Percentiles rank a stretch among this genome's conserved stretches.
These are phyloP conservation scores for Talaromyces sp. DNA, from an alignment of 2,329 filamentous ascomycete genomes.

Conservation along the genomic window DNA sequence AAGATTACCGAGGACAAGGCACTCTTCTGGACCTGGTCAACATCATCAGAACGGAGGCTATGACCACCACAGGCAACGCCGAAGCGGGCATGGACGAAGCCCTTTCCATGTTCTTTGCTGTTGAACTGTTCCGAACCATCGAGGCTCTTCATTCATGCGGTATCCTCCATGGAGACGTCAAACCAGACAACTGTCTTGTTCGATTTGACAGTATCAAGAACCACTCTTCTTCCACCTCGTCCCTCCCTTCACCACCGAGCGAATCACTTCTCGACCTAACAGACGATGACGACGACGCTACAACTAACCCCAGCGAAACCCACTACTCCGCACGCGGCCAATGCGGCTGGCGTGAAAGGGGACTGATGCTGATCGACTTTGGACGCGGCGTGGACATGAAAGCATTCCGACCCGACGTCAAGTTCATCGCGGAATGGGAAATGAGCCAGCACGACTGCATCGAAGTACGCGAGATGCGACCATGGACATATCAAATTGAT, in stretches of 20 bases:
- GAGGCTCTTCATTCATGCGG: conserved; percentile 76
- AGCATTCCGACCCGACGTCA: conserved; percentile 67
- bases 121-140: conserved; percentile 84
- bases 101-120: conserved; percentile 88
- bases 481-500: conserved; percentile 97
- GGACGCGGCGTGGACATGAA: conserved; percentile 92
- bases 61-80: conserved; percentile 41
- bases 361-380: conserved; percentile 86
- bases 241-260: conserved; percentile 17
- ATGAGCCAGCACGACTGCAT: conserved; percentile 80
- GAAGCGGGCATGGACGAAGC: conserved; percentile 77
- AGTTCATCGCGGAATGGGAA: conserved; percentile 95
- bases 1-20: conserved; percentile 83
- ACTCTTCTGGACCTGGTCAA: conserved; percentile 95
- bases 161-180: conserved; percentile 87
- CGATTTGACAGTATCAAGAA: conserved; percentile 57
- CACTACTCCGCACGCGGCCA: conserved; percentile 69
- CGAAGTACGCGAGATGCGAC: conserved; percentile 88
- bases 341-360: conserved; percentile 73
- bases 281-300: conserved; percentile 17
- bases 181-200: conserved; percentile 90
- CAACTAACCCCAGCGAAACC: conserved; percentile 23
- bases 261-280: conserved; percentile 24
- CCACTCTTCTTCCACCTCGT: conserved; percentile 9
- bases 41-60: conserved; percentile 62